Percentiles rank a stretch among this genome's conserved stretches.
phyloP scores from a whole-genome alignment of 2,329 filamentous ascomycete genomes.

The Fusarium tanahbumbuense region DNA sequence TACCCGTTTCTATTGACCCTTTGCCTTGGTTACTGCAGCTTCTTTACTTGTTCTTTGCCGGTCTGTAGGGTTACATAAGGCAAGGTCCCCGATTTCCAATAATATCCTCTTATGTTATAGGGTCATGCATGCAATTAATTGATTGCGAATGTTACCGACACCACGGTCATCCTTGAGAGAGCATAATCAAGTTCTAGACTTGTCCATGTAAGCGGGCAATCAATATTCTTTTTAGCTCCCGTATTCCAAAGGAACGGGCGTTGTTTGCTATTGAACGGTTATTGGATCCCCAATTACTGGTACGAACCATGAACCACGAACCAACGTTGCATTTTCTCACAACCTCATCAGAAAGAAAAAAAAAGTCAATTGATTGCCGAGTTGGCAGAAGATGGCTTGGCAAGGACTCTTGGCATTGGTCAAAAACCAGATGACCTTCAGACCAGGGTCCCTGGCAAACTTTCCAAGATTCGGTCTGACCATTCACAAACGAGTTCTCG shows the following conservation, averaged over 20 bases:
- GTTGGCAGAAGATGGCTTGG: constrained; percentile 18
- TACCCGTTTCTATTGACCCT: constrained; percentile 8
- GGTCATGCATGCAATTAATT: constrained; percentile 10
- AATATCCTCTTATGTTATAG: constrained; percentile 11
- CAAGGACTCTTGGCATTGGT: constrained; percentile 10
- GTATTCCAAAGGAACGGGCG: not conserved
- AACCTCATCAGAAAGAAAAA: too few species aligned
- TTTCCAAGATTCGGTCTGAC: constrained; percentile 12
- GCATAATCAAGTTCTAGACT: not conserved
- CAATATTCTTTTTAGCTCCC: constrained; percentile 20
- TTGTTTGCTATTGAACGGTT: not conserved
- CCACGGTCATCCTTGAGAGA: constrained; percentile 20
- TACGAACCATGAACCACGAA: not conserved
- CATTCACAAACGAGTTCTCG: constrained; percentile 30
- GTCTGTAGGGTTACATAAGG: constrained; percentile 18
- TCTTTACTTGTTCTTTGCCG: constrained; percentile 8
- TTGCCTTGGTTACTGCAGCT: constrained; percentile 20
- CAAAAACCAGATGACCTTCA: constrained; percentile 13
- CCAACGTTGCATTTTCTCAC: constrained; percentile 20
- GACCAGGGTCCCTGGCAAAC: constrained; percentile 19
- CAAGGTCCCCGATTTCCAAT: constrained; percentile 3
- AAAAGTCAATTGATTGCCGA: constrained; percentile 5
- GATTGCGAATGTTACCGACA: constrained; percentile 12
- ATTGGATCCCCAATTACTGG: constrained; percentile 15
- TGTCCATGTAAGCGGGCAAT: not conserved